These are phyloP conservation scores for Amanita pallidorosea DNA, from an alignment of 768 basidiomycete genomes.

Conservation along the genomic window DNA sequence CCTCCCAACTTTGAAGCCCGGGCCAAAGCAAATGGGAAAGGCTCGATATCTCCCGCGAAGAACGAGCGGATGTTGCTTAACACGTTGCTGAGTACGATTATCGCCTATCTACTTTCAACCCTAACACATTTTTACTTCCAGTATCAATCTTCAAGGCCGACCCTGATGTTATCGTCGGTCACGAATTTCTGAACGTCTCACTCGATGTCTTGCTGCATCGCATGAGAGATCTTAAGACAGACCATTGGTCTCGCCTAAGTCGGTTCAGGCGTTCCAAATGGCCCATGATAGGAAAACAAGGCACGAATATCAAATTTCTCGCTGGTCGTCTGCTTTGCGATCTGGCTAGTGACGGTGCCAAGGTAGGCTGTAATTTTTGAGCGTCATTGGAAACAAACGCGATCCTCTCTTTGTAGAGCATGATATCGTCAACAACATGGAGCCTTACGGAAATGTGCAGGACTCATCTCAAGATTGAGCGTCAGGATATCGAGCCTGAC, in stretches of 20 bases:
- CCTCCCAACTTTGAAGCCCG: slow-evolving; percentile 74
- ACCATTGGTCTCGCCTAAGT: slow-evolving; percentile 91
- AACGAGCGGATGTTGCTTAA: slow-evolving; percentile 84
- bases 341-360: slow-evolving; percentile 88
- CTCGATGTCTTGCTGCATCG: slow-evolving; percentile 87
- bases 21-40: slow-evolving; percentile 53
- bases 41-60: slow-evolving; percentile 59
- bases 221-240: slow-evolving; percentile 82
- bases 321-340: slow-evolving; percentile 86
- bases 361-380: slow-evolving; percentile 35
- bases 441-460: slow-evolving; percentile 95
- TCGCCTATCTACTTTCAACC: neutral
- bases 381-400: neutral
- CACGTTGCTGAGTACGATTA: slow-evolving; percentile 54
- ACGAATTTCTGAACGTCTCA: slow-evolving; percentile 85
- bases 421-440: slow-evolving; percentile 98
- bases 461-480: slow-evolving; percentile 73
- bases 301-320: slow-evolving; percentile 74
- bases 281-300: slow-evolving; percentile 74
- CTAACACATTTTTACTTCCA: slow-evolving; percentile 15
- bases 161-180: slow-evolving; percentile 90
- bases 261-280: slow-evolving; percentile 78
- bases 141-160: slow-evolving; percentile 77
- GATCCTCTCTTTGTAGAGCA: slow-evolving; percentile 45
- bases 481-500: slow-evolving; percentile 94